Evolutionary conservation across 495 filamentous ascomycete genomes (phyloP).

Genomic region (Darksidea phi): DNA sequence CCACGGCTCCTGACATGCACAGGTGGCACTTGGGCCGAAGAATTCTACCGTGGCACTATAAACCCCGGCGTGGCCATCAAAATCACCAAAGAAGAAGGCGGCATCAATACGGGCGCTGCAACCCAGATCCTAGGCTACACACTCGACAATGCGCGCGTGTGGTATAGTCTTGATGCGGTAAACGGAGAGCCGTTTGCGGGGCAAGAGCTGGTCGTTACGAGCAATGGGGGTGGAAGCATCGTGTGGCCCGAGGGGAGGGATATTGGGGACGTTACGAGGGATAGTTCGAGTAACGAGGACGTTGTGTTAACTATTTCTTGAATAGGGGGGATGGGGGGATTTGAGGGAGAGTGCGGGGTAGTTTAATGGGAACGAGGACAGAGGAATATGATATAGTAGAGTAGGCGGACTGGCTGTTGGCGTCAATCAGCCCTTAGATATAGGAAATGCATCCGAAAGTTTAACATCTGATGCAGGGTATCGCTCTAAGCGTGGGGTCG

Average conservation of each 20-base stretch:
- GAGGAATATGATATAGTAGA: no score
- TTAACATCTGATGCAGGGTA: no score
- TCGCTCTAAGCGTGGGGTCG: no score
- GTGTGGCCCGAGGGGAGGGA: conserved; percentile 51
- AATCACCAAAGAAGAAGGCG: conserved; percentile 50
- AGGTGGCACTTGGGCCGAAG: not conserved
- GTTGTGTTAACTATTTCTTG: not conserved
- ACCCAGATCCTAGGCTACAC: conserved; percentile 56
- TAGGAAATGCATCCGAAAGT: no score
- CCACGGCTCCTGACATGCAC: no score
- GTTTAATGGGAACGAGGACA: not conserved
- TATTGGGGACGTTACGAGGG: not conserved
- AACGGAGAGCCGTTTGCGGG: conserved; percentile 56
- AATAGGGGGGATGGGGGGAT: not conserved
- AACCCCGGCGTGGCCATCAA: conserved; percentile 55
- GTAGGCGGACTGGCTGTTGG: no score
- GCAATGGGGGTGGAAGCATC: conserved; percentile 48
- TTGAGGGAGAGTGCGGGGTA: not conserved
- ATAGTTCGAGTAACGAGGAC: not conserved
- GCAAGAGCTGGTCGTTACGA: conserved; percentile 43
- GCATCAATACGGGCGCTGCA: conserved; percentile 52
- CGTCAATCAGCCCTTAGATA: no score
- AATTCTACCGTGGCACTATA: conserved; percentile 37
- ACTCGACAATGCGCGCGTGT: conserved; percentile 49
- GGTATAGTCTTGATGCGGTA: conserved; percentile 57